Conservation (phyloP, 768 basidiomycete genomes). For the Mycena crocata region DNA sequence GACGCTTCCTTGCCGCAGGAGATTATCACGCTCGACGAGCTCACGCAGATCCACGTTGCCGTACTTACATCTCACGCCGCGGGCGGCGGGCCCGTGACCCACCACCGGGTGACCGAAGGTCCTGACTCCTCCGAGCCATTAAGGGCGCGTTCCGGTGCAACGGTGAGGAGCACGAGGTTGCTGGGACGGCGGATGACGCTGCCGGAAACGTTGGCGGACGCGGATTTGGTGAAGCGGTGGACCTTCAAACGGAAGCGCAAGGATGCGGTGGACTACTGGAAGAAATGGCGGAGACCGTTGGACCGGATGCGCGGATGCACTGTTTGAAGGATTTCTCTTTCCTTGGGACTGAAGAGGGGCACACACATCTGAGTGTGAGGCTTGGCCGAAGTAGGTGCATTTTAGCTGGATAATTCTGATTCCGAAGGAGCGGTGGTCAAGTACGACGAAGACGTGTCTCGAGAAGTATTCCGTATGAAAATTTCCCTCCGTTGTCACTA, state of each 20-base stretch:
- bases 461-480: conserved; percentile 15
- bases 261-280: conserved; percentile 19
- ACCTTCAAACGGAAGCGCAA: conserved; percentile 18
- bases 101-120: too few relatives aligned
- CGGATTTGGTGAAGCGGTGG: conserved; percentile 9
- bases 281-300: conserved; percentile 8
- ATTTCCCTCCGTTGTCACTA: too few relatives aligned
- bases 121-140: conserved; percentile 24
- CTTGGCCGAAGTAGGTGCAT: conserved; percentile 13
- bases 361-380: conserved; percentile 10
- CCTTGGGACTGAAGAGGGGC: conserved; percentile 22
- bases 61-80: conserved; percentile 22
- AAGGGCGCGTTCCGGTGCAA: conserved; percentile 11
- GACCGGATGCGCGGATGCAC: conserved; percentile 18
- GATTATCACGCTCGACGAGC: conserved; percentile 22
- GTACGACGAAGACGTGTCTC: conserved; percentile 22
- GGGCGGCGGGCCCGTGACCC: too few relatives aligned
- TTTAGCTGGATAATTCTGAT: neutral
- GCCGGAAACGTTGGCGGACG: conserved; percentile 7
- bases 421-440: conserved; percentile 11
- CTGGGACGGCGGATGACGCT: conserved; percentile 18
- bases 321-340: conserved; percentile 21
- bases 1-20: conserved; percentile 16
- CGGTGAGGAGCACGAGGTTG: conserved; percentile 2
- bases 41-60: conserved; percentile 28